Percentiles rank a stretch among this genome's conserved stretches.
These are phyloP conservation scores for Corrigiola litoralis DNA, from an alignment of 179 eudicot genomes.

Conservation along the genomic window DNA sequence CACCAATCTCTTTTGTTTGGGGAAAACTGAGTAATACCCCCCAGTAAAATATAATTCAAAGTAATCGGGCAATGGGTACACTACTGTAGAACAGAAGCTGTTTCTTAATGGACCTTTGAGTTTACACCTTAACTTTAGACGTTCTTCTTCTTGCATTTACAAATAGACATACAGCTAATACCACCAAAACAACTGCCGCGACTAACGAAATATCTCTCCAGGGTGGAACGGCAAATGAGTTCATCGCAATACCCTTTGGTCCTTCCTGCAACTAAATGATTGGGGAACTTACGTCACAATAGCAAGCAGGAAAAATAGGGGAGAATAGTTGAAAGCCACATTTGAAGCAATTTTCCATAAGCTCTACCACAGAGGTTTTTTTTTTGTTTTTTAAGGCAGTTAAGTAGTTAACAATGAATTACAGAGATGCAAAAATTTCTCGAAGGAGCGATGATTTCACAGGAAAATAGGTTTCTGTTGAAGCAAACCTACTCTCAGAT, in stretches of 20 bases:
- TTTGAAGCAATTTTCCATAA: background rate
- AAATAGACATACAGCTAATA: constrained; percentile 33
- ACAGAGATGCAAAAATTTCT: too few species aligned
- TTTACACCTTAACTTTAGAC: constrained; percentile 55
- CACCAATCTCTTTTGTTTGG: too few species aligned
- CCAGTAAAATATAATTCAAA: too few species aligned
- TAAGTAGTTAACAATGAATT: too few species aligned
- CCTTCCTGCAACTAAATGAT: constrained; percentile 43
- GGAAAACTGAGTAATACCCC: too few species aligned
- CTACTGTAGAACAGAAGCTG: background rate
- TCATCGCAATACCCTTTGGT: constrained; percentile 20
- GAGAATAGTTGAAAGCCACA: background rate
- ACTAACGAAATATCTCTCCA: constrained; percentile 37
- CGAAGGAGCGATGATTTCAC: too few species aligned
- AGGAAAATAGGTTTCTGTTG: too few species aligned
- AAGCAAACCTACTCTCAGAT: too few species aligned
- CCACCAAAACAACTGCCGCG: constrained; percentile 23
- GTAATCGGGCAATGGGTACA: too few species aligned
- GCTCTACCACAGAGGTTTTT: too few species aligned
- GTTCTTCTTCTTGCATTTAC: constrained; percentile 69
- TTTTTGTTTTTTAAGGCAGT: too few species aligned
- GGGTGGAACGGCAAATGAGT: constrained; percentile 27
- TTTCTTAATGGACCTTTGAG: background rate
- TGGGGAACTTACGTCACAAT: background rate
- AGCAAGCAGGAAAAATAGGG: background rate